A percentile compares a stretch with the other conserved stretches of the same genome.
Evolutionary conservation across 2,329 filamentous ascomycete species (phyloP).

Genomic region (Lachnellula hyalina): DNA sequence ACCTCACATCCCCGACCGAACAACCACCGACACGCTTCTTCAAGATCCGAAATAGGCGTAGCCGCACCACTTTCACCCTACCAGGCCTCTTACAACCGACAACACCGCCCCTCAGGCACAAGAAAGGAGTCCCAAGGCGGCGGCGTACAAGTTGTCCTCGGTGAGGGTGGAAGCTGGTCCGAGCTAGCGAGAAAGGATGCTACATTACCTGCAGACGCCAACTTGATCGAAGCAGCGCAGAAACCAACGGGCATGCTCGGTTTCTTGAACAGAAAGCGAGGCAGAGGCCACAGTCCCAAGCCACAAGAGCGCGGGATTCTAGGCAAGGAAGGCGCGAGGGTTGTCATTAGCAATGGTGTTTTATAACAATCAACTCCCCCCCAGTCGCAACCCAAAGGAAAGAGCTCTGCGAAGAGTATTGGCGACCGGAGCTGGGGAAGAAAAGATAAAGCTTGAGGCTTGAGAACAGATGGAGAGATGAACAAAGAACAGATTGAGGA

Average conservation of each 20-base stretch:
- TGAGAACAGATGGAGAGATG: too few relatives aligned
- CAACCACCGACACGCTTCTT: neutral
- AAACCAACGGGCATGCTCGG: conserved; percentile 79
- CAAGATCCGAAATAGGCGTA: conserved; percentile 2
- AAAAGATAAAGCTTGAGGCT: too few relatives aligned
- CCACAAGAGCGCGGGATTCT: conserved; percentile 89
- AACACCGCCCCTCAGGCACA: conserved; percentile 19
- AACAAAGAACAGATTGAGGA: too few relatives aligned
- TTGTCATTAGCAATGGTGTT: conserved; percentile 58
- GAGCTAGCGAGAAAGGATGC: conserved; percentile 81
- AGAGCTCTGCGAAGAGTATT: neutral
- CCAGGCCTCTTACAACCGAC: conserved; percentile 26
- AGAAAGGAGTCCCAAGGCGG: conserved; percentile 41
- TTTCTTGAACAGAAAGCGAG: conserved; percentile 85
- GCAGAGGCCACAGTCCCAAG: conserved; percentile 85
- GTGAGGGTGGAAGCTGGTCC: conserved; percentile 85
- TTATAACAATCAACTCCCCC: conserved; percentile 24
- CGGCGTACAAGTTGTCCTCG: conserved; percentile 85
- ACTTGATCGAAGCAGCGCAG: conserved; percentile 43
- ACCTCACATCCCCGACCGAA: neutral
- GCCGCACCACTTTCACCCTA: conserved; percentile 26
- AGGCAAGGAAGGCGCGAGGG: conserved; percentile 88
- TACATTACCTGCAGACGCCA: conserved; percentile 64
- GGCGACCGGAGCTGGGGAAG: neutral
- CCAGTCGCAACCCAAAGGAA: neutral